Evolutionary conservation across 1,139 yeast species (phyloP), one percentile per base, ranked within the genome.

Genomic region (Saccharomyces hybrid): DNA sequence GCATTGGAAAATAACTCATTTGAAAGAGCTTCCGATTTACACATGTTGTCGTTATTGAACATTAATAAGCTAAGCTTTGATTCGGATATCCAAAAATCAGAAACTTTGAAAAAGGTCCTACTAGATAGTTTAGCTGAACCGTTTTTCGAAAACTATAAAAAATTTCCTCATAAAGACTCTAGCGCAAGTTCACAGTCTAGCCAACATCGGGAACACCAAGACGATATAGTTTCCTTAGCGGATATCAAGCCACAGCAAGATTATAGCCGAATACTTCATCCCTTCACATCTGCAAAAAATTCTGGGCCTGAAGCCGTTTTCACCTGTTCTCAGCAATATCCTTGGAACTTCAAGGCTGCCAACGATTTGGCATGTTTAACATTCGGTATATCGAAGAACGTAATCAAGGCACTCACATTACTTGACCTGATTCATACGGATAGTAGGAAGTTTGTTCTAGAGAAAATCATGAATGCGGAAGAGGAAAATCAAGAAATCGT

Each of bases 321-420:
- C 68, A 89, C 96, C 0, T 88, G 95, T 50, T 83, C 82, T n/a
- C 74, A 80, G 24, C 81, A 79, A 11, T 77, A 80, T 52, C 97
- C 97, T 0, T 91, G 93, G 88, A 72, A 77, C 27, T 80, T 91
- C 51, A 81, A 82, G 62, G 91, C 96, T 6, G 91, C 95, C 12
- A 91, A 91, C 66, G 97, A 91, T 70, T 76, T 90, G 63, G 96
- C 96, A 0, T 87, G 96, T 67, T 76, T 89, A 61, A 84, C 88
- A 75, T 88, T 90, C 73, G 97, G 96, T 16, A 82, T 88, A 12
- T 82, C 88, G 57, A 82, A 84, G 63, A 76, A 75, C 44, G 84
- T 84, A 50, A 75, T 90, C 52, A 78, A 80, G 50, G 78, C 84
- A 21, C 71, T 86, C 54, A 81, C 89, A 0, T 75, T 91, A 47